Evolutionary conservation across 305 asterid species (phyloP).

Genomic region (Ajuga reptans): DNA sequence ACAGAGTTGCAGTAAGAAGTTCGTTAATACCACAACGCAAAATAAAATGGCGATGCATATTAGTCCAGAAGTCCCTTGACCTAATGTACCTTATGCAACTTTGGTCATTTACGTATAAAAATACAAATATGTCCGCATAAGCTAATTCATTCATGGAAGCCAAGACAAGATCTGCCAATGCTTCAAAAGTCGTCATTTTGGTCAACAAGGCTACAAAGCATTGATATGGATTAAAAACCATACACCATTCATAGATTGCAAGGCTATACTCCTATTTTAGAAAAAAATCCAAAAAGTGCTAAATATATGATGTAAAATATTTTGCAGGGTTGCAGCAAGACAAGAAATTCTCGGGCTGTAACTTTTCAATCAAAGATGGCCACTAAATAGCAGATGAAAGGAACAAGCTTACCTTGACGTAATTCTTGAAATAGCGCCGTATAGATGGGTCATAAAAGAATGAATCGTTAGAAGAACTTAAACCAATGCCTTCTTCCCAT

Average conservation of each 20-base stretch:
- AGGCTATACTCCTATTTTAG: conserved; percentile 26
- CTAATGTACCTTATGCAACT: neutral
- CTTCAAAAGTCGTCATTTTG: neutral
- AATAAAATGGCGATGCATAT: neutral
- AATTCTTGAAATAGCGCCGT: conserved; percentile 74
- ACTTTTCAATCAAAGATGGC: neutral
- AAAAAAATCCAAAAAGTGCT: conserved; percentile 20
- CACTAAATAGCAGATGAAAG: neutral
- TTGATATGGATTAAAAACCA: neutral
- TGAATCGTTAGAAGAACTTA: conserved; percentile 93
- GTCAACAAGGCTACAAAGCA: neutral
- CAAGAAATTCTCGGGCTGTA: neutral
- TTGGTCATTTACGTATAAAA: neutral
- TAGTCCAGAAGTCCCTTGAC: neutral
- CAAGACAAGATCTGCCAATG: neutral
- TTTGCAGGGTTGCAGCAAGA: neutral
- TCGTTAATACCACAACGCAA: neutral
- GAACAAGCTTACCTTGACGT: conserved; percentile 55
- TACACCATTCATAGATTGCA: conserved; percentile 17
- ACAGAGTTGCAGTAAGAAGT: neutral
- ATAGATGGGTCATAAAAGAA: conserved; percentile 96
- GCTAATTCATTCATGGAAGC: neutral
- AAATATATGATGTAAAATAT: neutral
- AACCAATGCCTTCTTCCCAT: conserved; percentile 90
- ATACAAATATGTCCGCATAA: neutral